Percentiles rank a stretch among this genome's conserved stretches.
phyloP scores from a whole-genome alignment of 768 basidiomycete genomes.

The Boletus pseudo-olivaceus region DNA sequence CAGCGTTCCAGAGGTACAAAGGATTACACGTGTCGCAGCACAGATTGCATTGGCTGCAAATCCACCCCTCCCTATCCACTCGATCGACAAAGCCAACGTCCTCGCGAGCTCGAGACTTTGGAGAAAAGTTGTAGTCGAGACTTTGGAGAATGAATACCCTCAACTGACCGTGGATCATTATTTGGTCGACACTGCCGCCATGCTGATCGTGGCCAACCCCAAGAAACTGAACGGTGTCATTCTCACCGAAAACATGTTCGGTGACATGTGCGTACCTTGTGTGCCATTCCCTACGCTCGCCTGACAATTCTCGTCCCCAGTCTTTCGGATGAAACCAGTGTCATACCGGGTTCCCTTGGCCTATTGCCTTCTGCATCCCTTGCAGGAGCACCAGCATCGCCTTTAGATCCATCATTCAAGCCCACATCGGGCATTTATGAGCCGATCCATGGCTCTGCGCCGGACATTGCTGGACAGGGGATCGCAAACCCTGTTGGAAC shows the following conservation, averaged over 20 bases:
- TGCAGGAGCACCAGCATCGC: slow-evolving; percentile 75
- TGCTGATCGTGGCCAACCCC: slow-evolving; percentile 90
- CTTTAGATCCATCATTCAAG: slow-evolving; percentile 55
- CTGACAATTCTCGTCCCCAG: slow-evolving; percentile 37
- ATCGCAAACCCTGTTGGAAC: slow-evolving; percentile 96
- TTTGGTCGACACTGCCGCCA: slow-evolving; percentile 93
- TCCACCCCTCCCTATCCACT: slow-evolving; percentile 87
- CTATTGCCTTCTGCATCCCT: slow-evolving; percentile 95
- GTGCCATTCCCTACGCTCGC: not conserved
- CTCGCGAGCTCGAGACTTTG: slow-evolving; percentile 92
- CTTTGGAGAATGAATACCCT: slow-evolving; percentile 81
- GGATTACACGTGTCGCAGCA: slow-evolving; percentile 94
- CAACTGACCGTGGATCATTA: slow-evolving; percentile 85
- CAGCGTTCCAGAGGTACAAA: slow-evolving; percentile 84
- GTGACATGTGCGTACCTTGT: slow-evolving; percentile 77
- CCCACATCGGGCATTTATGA: slow-evolving; percentile 90
- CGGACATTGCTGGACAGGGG: slow-evolving; percentile 91
- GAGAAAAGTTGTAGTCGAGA: slow-evolving; percentile 89
- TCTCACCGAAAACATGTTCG: slow-evolving; percentile 93
- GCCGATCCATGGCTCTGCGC: slow-evolving; percentile 94
- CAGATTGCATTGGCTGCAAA: slow-evolving; percentile 80
- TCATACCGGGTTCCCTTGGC: slow-evolving; percentile 96
- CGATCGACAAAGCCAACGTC: slow-evolving; percentile 98
- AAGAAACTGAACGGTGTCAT: slow-evolving; percentile 93
- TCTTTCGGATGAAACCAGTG: slow-evolving; percentile 93